A percentile compares a stretch with the other conserved stretches of the same genome.
phyloP scores from a whole-genome alignment of 1,284 basidiomycete genomes.

The Erythrobasidium hasegawianum region DNA sequence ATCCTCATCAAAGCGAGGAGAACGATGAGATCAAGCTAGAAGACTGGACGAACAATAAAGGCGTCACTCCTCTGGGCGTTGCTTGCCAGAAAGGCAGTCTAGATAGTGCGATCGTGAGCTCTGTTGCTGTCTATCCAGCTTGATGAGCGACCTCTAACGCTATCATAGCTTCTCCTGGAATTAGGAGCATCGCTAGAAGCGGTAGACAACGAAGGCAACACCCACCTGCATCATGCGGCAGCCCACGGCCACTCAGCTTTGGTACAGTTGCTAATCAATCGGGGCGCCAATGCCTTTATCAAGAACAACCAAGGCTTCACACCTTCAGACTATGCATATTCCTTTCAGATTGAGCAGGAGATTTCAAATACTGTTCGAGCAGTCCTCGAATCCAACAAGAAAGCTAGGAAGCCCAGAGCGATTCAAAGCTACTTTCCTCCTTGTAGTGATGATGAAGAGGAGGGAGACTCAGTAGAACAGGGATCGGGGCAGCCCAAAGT shows the following conservation, averaged over 20 bases:
- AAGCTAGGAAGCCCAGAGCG: slow-evolving; percentile 9
- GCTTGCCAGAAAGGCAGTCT: slow-evolving; percentile 17
- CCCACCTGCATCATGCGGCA: slow-evolving; percentile 27
- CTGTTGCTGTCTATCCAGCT: no score
- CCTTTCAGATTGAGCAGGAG: slow-evolving; percentile 19
- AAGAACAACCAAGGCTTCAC: slow-evolving; percentile 28
- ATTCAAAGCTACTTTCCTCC: not conserved
- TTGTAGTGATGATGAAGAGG: no score
- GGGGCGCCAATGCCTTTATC: slow-evolving; percentile 18
- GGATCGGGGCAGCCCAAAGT: no score
- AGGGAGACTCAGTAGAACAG: no score
- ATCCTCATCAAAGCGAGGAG: no score
- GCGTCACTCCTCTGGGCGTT: slow-evolving; percentile 10
- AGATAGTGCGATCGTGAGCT: slow-evolving; percentile 1
- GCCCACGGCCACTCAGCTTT: slow-evolving; percentile 14
- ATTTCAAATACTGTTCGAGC: slow-evolving; percentile 29
- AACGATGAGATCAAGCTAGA: slow-evolving; percentile 11
- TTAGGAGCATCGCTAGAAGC: slow-evolving; percentile 16
- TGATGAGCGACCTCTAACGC: not conserved
- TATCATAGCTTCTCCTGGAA: not conserved
- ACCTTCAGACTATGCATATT: slow-evolving; percentile 16
- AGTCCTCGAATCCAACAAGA: slow-evolving; percentile 19
- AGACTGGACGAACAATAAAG: slow-evolving; percentile 26
- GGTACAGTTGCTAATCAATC: slow-evolving; percentile 7
- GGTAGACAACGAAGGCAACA: slow-evolving; percentile 23